Evolutionary conservation across 2,329 filamentous ascomycete species (phyloP).

Genomic region (Alternaria gansuensis): DNA sequence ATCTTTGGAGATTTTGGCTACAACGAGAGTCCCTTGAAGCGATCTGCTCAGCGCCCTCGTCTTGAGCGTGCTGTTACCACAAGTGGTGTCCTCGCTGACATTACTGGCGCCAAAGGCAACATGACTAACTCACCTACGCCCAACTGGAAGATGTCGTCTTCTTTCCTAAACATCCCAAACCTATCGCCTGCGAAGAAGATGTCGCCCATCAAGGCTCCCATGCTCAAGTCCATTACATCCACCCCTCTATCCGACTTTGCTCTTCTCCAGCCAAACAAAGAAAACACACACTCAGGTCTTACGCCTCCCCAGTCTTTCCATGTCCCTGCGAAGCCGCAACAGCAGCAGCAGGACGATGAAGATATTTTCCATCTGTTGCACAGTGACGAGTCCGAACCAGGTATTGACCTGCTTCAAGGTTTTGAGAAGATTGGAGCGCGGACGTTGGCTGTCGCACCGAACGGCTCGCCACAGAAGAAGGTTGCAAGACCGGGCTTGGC

Average conservation of each 20-base stretch:
- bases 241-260: conserved; percentile 33
- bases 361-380: conserved; percentile 67
- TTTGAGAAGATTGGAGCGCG: conserved; percentile 75
- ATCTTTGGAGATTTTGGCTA: conserved; percentile 65
- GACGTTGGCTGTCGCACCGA: conserved; percentile 43
- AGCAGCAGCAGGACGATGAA: conserved; percentile 56
- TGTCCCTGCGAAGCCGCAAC: conserved; percentile 31
- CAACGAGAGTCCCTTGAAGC: conserved; percentile 72
- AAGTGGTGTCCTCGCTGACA: conserved; percentile 68
- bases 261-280: conserved; percentile 33
- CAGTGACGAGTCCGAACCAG: conserved; percentile 67
- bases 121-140: conserved; percentile 49
- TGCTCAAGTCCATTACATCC: conserved; percentile 42
- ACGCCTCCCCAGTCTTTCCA: conserved; percentile 46
- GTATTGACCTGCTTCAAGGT: conserved; percentile 76
- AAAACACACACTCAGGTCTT: conserved; percentile 35
- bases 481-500: conserved; percentile 38
- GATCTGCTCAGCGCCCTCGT: conserved; percentile 64
- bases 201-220: conserved; percentile 46
- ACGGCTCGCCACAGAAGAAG: conserved; percentile 49
- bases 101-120: conserved; percentile 64
- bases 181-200: conserved; percentile 45
- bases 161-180: conserved; percentile 50
- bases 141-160: conserved; percentile 48
- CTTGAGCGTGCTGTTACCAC: conserved; percentile 71